Base-by-base conservation (phyloP, 768 basidiomycete genomes). In the Podaxis rugospora region DNA sequence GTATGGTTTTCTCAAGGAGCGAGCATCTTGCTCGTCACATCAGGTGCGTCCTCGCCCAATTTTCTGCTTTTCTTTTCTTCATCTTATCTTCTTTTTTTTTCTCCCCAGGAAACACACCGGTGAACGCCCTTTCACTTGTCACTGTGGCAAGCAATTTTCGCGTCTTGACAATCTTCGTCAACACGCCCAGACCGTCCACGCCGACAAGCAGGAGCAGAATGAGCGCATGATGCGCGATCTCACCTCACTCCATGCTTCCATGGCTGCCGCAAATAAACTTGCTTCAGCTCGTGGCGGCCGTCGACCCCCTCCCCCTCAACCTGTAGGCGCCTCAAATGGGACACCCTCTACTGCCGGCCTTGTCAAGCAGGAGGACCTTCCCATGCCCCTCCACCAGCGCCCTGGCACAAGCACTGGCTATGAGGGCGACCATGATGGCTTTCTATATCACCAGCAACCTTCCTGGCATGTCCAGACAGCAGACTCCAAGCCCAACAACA, bases 21-120 rank as follows among this genome's bases (percentile, higher is more conserved):
- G 96, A 98, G 75, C 96, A 98, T 76, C 80, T 98, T 4, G 94
- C 95, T 62, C 82, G 96, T 68, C 96, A 98, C 79, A 91, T 97
- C 72, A 81, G 96, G 95, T 95, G 69, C 85, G 73, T 62, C 67
- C 39, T 10, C 44, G 7, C 47, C 36, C 21, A n/a, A 14, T 53
- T 36, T 55, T 52, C 51, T 62, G 50, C 61, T 62, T 59, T 64
- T 64, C 53, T 62, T 59, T 61, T 53, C 27, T 64, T 51, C 58
- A 23, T 55, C 56, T 52, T 36, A 51, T 60, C 61, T 2, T 61
- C 61, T 2, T 60, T 63, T 62, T 61, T 63, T 53, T 62, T 61
- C 63, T 53, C 16, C 58, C 55, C 52, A 98, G 95, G 66, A 98
- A 98, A 83, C 96, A 98, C 74, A 98, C 96, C 4, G 96, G 96